A percentile compares a stretch with the other conserved stretches of the same genome.
These are phyloP conservation scores for Tricholoma terreum DNA, from an alignment of 768 basidiomycete genomes.

Conservation along the genomic window DNA sequence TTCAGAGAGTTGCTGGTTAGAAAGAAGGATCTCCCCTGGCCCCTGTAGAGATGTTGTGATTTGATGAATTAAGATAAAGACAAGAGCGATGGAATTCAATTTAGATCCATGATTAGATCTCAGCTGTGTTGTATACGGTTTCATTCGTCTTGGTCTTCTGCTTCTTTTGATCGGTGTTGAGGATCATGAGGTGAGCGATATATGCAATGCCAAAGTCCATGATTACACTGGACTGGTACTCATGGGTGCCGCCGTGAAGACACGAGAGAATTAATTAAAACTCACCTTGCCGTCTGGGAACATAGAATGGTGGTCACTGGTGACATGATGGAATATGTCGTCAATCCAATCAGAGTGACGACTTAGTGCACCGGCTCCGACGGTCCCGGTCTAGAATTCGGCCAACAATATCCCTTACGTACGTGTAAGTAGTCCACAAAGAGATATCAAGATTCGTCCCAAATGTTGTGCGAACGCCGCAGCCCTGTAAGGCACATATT, in stretches of 20 bases:
- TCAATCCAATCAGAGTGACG: neutral
- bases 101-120: neutral
- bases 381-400: neutral
- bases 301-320: too few species aligned
- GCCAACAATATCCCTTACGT: neutral
- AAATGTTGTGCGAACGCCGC: neutral
- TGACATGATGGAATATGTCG: neutral
- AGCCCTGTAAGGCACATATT: neutral
- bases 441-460: neutral
- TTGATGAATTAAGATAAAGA: neutral
- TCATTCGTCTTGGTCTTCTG: neutral
- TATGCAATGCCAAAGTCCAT: too few species aligned
- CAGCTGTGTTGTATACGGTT: neutral
- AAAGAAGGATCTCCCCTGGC: neutral
- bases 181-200: neutral
- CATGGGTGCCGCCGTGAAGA: neutral
- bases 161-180: conserved; percentile 3
- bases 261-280: neutral
- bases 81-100: neutral
- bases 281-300: neutral
- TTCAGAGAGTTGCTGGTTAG: neutral
- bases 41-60: neutral
- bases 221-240: too few species aligned
- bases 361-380: neutral
- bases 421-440: neutral